Evolutionary conservation across 202 grass and related monocot genomes (phyloP).

Genomic region (Zoysia matrella): DNA sequence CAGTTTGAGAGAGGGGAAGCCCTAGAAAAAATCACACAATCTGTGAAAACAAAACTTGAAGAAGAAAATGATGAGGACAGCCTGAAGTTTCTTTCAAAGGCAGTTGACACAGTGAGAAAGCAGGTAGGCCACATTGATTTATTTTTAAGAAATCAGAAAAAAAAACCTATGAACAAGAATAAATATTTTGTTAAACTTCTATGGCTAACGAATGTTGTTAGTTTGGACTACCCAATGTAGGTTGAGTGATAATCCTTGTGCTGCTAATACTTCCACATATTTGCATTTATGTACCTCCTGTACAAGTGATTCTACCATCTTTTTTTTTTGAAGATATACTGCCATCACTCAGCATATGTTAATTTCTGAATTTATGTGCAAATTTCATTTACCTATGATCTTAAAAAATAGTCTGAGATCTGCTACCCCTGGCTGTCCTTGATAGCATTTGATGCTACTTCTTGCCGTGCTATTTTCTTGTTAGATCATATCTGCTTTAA

Average conservation of each 20-base stretch:
- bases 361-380: slow-evolving; percentile 19
- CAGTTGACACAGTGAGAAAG: slow-evolving; percentile 89
- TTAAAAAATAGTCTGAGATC: background rate
- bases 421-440: slow-evolving; percentile 24
- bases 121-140: slow-evolving; percentile 55
- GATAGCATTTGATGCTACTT: slow-evolving; percentile 26
- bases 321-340: slow-evolving; percentile 9
- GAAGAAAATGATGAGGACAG: slow-evolving; percentile 93
- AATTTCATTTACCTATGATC: slow-evolving; percentile 29
- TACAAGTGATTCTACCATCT: background rate
- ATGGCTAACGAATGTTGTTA: slow-evolving; percentile 1
- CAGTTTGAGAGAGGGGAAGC: slow-evolving; percentile 97
- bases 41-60: slow-evolving; percentile 83
- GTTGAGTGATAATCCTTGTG: background rate
- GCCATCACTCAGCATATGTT: slow-evolving; percentile 4
- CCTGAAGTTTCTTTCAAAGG: slow-evolving; percentile 87
- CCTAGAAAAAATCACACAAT: slow-evolving; percentile 80
- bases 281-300: background rate
- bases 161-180: background rate
- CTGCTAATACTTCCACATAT: background rate
- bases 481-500: slow-evolving; percentile 15
- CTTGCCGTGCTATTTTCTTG: slow-evolving; percentile 38
- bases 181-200: slow-evolving; percentile 11
- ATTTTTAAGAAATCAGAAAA: background rate
- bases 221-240: background rate